These are phyloP conservation scores for Kregervanrija fluxuum DNA, from an alignment of 805 yeast species.

Conservation along the genomic window DNA sequence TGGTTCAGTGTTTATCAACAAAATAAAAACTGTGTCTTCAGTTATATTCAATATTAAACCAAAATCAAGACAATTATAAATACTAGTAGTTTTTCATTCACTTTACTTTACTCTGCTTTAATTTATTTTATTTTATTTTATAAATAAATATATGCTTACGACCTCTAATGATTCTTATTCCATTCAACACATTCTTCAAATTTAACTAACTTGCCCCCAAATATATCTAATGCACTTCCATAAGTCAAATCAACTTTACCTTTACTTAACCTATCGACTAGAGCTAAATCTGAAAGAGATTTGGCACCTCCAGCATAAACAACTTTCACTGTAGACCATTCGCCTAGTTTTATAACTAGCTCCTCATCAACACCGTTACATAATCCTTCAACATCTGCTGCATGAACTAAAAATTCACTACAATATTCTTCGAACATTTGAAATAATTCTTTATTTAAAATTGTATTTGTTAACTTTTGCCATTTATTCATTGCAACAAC, in stretches of 20 bases:
- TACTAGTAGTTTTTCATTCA: neutral
- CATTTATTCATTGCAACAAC: conserved; percentile 97
- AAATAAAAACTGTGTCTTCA: too few species aligned
- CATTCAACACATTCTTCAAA: conserved; percentile 71
- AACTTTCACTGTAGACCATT: conserved; percentile 48
- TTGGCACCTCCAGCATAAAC: conserved; percentile 98
- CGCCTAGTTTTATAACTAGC: conserved; percentile 61
- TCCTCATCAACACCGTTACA: conserved; percentile 88
- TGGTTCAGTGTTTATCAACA: too few species aligned
- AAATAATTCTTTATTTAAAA: conserved; percentile 48
- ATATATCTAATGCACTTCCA: conserved; percentile 90
- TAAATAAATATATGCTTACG: neutral
- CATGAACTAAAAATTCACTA: conserved; percentile 86
- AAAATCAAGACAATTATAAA: too few species aligned
- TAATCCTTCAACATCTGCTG: conserved; percentile 97
- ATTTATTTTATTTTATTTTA: neutral
- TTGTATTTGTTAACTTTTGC: conserved; percentile 78
- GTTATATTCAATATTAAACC: too few species aligned
- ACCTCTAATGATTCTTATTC: conserved; percentile 37
- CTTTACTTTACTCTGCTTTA: neutral
- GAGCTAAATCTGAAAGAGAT: conserved; percentile 55
- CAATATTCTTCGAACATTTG: conserved; percentile 54
- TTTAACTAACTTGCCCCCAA: conserved; percentile 80
- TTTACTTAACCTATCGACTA: conserved; percentile 58
- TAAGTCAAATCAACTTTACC: conserved; percentile 88